phyloP scores from a whole-genome alignment of 23 red algal genomes.

The Gracilaria gracilis region DNA sequence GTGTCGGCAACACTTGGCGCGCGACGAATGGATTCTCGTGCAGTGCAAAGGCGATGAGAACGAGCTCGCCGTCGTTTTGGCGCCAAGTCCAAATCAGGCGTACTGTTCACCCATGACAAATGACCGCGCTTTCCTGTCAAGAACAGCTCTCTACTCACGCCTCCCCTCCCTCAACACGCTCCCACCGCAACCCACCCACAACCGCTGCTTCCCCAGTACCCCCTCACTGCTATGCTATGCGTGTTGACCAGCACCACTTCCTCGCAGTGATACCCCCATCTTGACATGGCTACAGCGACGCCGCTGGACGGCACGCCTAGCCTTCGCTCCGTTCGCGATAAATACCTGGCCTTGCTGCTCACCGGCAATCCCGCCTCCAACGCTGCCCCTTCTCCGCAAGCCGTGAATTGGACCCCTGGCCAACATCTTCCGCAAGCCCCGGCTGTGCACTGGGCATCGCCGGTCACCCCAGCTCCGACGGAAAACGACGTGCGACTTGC shows the following conservation, averaged over 20 bases:
- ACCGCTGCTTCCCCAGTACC: not conserved
- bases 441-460: slow-evolving; percentile 40
- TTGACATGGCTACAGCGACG: slow-evolving; percentile 28
- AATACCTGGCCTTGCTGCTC: slow-evolving; percentile 41
- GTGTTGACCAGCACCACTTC: not conserved
- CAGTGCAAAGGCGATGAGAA: not conserved
- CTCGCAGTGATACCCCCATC: slow-evolving; percentile 16
- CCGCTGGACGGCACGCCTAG: slow-evolving; percentile 48
- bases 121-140: slow-evolving; percentile 39
- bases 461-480: slow-evolving; percentile 49
- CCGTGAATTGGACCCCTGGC: slow-evolving; percentile 10
- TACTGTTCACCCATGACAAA: slow-evolving; percentile 46
- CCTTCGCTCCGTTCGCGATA: slow-evolving; percentile 58
- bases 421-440: slow-evolving; percentile 28
- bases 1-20: not conserved
- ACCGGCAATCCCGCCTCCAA: slow-evolving; percentile 1
- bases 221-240: slow-evolving; percentile 4
- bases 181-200: not conserved
- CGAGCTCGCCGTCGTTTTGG: slow-evolving; percentile 16
- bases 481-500: slow-evolving; percentile 64
- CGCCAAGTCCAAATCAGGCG: slow-evolving; percentile 39
- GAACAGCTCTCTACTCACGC: slow-evolving; percentile 20
- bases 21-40: not conserved
- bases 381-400: not conserved
- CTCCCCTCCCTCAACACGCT: not conserved